phyloP scores from a whole-genome alignment of 2,329 filamentous ascomycete genomes.

The Microdochium paspali region DNA sequence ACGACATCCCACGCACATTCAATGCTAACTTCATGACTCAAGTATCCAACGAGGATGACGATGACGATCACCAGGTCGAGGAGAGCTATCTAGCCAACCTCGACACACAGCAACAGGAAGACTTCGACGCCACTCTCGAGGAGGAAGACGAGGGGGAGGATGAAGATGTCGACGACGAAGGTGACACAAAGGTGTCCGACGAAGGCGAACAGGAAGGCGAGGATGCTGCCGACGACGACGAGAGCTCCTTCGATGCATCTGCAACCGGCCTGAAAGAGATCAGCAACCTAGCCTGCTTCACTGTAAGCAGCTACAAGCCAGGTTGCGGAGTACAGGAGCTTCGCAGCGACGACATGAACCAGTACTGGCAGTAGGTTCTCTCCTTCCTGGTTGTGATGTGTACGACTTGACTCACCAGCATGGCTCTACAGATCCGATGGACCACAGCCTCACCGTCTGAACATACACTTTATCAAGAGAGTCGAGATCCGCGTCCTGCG shows the following conservation, averaged over 20 bases:
- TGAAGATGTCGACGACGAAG: constrained; percentile 20
- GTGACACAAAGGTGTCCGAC: constrained; percentile 10
- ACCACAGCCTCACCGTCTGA: constrained; percentile 72
- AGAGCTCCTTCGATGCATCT: constrained; percentile 37
- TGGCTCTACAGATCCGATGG: constrained; percentile 56
- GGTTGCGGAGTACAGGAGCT: constrained; percentile 72
- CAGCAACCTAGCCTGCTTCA: constrained; percentile 74
- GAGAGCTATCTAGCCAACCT: constrained; percentile 6
- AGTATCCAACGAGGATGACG: constrained; percentile 4
- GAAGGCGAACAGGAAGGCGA: constrained; percentile 22
- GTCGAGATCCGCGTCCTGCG: constrained; percentile 70
- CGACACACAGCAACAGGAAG: constrained; percentile 8
- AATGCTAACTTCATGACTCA: background rate
- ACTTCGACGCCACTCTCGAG: constrained; percentile 9
- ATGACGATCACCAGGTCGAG: constrained; percentile 5
- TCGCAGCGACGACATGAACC: constrained; percentile 59
- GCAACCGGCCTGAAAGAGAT: constrained; percentile 66
- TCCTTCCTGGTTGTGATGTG: background rate
- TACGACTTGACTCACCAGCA: constrained; percentile 1
- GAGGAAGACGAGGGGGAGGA: constrained; percentile 15
- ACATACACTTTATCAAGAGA: constrained; percentile 77
- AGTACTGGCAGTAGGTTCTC: constrained; percentile 66
- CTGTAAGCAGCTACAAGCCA: constrained; percentile 72
- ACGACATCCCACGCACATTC: background rate
- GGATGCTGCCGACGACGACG: constrained; percentile 25